Base-by-base conservation (phyloP, 2,329 filamentous ascomycete species). In the Talaromyces funiculosus region DNA sequence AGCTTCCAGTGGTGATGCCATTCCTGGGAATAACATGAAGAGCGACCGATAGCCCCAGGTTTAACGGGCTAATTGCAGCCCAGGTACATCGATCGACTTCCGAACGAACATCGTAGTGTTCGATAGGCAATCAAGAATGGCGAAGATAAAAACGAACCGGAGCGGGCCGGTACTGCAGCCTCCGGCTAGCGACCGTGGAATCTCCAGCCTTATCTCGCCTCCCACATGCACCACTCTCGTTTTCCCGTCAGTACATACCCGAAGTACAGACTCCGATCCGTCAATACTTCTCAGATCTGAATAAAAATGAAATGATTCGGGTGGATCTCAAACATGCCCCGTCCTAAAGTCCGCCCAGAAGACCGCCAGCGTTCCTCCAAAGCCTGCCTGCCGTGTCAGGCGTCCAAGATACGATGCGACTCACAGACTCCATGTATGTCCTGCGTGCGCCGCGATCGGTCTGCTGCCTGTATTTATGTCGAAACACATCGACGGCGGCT, bases 331-430 rank as follows among this genome's bases (percentile, higher is more conserved):
- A 16, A 22, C 14, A 84, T 84, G 81, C 80, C 81, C 61, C 80
- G 81, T 22, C 80, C 80, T 12, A 82, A 78, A 64, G 80, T 83
- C 22, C 75, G 73, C 18, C 78, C 79, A 1, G 76, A 77, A 53
- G 77, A 82, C 62, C 77, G 81, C 4, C 76, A 78, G 60, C 75
- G 81, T 42, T 78, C 79, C 16, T 75, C 74, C 22, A 77, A 80
- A 60, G 81, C 81, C 7, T 83, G 81, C 64, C 72, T 75, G 51
- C 67, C 75, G 5, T 83, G 81, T 64, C 76, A 79, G 31, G 71
- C 74, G 14, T 77, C 80, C 8, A 83, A 83, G 69, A 82, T 81
- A 68, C 72, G 79, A 63, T 83, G 81, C 66, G 78, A 77, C 59
- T 80, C 78, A 9, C 74, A 73, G 0, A 76, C 77, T 2, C 81